Base-by-base conservation (phyloP, 306 rosid species). In the Casuarina equisetifolia region DNA sequence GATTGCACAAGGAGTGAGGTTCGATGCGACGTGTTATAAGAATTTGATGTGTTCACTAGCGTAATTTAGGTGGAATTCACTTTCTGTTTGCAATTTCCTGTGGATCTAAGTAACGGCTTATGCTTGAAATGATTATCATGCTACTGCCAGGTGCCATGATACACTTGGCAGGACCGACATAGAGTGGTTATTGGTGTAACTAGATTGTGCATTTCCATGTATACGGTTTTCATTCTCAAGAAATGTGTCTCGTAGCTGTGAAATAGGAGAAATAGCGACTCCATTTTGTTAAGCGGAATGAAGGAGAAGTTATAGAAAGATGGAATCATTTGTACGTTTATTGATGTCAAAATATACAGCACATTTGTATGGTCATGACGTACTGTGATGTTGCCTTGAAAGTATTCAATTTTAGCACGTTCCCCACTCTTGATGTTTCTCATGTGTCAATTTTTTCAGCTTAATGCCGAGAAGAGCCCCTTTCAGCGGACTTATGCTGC, bases 401-500 rank as follows among this genome's bases (percentile, higher is more conserved):
- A 51, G 36, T 68, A 74, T 11, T 48, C n/a, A 7, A 46, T 42
- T 64, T 71, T 70, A 17, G 70, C 59, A 75, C 54, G 20, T 71
- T 70, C 25, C 73, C 70, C 6, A 25, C 35, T 0, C 73, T 62
- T 79, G 69, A 80, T 72, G 73, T 74, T 66, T 81, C 84, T 11
- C 69, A 40, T 43, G n/a, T 35, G 25, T 19, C 74, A 72, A 80
- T 83, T 44, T 70, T 84, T 88, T 75, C 98, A 96, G 99, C 97
- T 96, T 78, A 96, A 96, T 83, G 48, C 90, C 7, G 99, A 96
- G 51, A 96, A 96, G 85, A 96, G 99, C 88, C 99, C 99, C 5
- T 96, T 92, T 86, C 99, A 92, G 80, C 91, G 99, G 76, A 92
- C 98, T 76, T 96, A 96, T 85, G 99, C 99, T 42, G 69, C 91